Evolutionary conservation across 1,139 yeast genomes (phyloP).

Genomic region (Yamadazyma atlantica): DNA sequence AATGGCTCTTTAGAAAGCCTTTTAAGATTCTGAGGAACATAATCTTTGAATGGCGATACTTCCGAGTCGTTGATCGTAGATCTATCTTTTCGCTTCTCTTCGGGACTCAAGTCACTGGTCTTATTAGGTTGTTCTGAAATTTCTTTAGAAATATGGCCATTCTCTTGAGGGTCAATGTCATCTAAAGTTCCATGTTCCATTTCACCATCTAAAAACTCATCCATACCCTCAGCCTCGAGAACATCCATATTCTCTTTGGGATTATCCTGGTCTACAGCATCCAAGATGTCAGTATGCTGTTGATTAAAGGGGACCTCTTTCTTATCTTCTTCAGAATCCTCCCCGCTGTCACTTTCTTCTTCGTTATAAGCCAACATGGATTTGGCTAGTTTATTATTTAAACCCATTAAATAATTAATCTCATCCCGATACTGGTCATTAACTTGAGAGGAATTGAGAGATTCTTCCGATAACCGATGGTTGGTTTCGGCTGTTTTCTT

Average conservation of each 20-base stretch:
- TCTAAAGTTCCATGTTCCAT: slow-evolving; percentile 2
- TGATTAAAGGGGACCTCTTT: slow-evolving; percentile 2
- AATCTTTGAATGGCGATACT: not conserved
- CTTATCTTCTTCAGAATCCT: slow-evolving; percentile 6
- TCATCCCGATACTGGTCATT: slow-evolving; percentile 10
- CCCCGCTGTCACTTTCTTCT: slow-evolving; percentile 6
- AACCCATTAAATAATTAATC: slow-evolving; percentile 13
- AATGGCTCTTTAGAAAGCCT: slow-evolving; percentile 1
- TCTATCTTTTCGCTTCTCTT: not conserved
- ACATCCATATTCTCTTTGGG: not conserved
- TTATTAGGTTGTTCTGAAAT: no score
- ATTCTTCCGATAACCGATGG: not conserved
- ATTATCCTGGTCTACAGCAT: not conserved
- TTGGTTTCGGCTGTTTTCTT: not conserved
- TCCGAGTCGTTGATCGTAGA: not conserved
- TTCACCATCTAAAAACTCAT: not conserved
- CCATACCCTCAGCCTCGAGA: not conserved
- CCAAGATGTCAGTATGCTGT: not conserved
- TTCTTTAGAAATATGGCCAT: not conserved
- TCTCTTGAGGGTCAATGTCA: not conserved
- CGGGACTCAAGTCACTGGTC: no score
- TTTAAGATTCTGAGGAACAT: not conserved
- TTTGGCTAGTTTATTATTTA: slow-evolving; percentile 14
- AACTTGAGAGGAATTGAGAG: slow-evolving; percentile 4
- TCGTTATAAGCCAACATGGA: slow-evolving; percentile 10